phyloP scores from a whole-genome alignment of 257 asterid species.

The Salvia splendens region DNA sequence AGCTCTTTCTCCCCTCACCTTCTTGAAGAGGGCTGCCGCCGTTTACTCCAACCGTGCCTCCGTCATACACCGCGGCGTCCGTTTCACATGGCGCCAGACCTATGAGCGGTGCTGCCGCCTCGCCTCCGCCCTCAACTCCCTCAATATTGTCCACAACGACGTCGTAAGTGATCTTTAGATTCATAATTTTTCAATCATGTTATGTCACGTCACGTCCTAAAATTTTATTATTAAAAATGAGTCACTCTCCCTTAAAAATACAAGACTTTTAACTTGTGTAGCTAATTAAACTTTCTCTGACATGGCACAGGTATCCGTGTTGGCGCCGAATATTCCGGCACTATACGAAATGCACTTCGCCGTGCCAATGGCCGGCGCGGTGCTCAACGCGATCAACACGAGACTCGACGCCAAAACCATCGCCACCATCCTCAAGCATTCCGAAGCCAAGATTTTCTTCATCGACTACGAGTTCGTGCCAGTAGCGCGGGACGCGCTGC shows the following conservation, averaged over 20 bases:
- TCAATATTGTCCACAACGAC: conserved; percentile 53
- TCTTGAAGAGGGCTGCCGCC: conserved; percentile 63
- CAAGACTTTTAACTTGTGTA: too few relatives aligned
- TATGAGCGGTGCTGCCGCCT: conserved; percentile 70
- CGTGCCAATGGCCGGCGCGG: conserved; percentile 97
- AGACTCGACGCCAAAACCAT: conserved; percentile 65
- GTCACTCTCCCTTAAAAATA: too few relatives aligned
- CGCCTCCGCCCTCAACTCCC: conserved; percentile 62
- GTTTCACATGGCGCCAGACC: conserved; percentile 75
- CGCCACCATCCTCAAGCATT: conserved; percentile 67
- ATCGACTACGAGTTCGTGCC: conserved; percentile 58
- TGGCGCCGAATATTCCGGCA: conserved; percentile 92
- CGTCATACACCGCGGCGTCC: conserved; percentile 46
- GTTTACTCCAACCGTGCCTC: conserved; percentile 66
- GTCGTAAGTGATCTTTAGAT: conserved; percentile 51
- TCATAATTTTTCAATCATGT: too few relatives aligned
- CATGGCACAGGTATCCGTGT: conserved; percentile 61
- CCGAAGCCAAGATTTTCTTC: conserved; percentile 69
- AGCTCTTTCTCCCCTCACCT: conserved; percentile 68
- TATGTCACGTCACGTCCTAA: too few relatives aligned
- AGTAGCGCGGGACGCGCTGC: conserved; percentile 54
- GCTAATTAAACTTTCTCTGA: too few relatives aligned
- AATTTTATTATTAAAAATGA: too few relatives aligned
- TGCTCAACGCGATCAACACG: conserved; percentile 73
- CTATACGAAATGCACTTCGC: conserved; percentile 87